Percentiles rank a stretch among this genome's conserved stretches.
phyloP scores from a whole-genome alignment of 2,329 filamentous ascomycete genomes.

The Diaporthe humulicola region DNA sequence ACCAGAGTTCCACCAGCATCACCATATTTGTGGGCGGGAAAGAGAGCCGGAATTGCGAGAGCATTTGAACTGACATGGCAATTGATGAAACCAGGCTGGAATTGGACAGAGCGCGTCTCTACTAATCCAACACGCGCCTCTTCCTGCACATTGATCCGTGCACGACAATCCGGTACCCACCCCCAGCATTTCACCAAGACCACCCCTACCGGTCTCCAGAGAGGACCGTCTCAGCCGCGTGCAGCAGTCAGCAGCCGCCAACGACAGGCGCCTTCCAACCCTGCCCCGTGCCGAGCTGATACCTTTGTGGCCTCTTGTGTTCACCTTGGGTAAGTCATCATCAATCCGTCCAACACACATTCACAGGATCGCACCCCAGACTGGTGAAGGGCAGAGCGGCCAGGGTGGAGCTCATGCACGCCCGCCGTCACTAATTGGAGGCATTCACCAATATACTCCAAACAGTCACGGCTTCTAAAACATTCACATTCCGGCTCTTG shows the following conservation, averaged over 20 bases:
- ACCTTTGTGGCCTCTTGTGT: background rate
- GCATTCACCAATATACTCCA: conserved; percentile 17
- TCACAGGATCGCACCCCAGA: background rate
- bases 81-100: conserved; percentile 33
- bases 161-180: conserved; percentile 38
- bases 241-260: conserved; percentile 20
- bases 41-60: background rate
- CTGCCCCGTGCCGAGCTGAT: conserved; percentile 5
- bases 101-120: conserved; percentile 39
- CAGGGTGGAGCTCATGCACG: background rate
- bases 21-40: background rate
- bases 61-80: conserved; percentile 33
- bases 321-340: conserved; percentile 22
- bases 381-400: background rate
- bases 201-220: conserved; percentile 19
- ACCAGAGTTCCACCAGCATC: conserved; percentile 11
- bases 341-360: background rate
- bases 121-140: conserved; percentile 33
- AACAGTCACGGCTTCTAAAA: conserved; percentile 14
- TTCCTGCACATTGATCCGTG: conserved; percentile 41
- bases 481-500: background rate
- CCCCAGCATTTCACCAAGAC: conserved; percentile 34
- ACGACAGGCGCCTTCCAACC: background rate
- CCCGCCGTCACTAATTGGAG: background rate
- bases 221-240: conserved; percentile 7